phyloP scores from a whole-genome alignment of 2,329 filamentous ascomycete genomes.

The Fusarium ramigenum region DNA sequence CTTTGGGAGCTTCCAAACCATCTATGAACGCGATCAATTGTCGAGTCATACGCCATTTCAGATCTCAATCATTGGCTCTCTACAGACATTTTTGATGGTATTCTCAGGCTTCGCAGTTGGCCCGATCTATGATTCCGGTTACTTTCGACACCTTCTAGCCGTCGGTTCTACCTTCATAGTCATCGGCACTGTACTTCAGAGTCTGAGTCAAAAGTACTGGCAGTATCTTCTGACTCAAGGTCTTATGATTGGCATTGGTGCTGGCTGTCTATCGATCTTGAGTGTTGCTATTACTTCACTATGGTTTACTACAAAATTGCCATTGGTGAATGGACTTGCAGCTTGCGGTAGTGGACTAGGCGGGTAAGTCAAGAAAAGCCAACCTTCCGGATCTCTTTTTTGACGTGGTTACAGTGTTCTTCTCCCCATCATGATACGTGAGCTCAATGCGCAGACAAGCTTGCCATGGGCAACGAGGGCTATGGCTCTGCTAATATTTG shows the following conservation, averaged over 20 bases:
- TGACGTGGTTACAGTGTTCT: too few relatives aligned
- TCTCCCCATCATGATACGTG: constrained; percentile 33
- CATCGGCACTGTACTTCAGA: constrained; percentile 31
- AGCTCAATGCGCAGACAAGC: not conserved
- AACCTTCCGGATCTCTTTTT: too few relatives aligned
- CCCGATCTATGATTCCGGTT: constrained; percentile 34
- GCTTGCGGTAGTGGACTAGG: constrained; percentile 75
- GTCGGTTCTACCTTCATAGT: constrained; percentile 30
- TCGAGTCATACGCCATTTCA: constrained; percentile 19
- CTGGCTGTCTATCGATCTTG: constrained; percentile 81
- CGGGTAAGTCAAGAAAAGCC: constrained; percentile 55
- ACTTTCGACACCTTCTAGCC: constrained; percentile 26
- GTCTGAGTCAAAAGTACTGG: constrained; percentile 64
- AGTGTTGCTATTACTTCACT: constrained; percentile 79
- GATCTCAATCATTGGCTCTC: constrained; percentile 36
- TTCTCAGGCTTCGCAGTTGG: constrained; percentile 37
- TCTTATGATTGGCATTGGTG: constrained; percentile 73
- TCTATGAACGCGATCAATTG: constrained; percentile 32
- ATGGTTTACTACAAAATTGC: constrained; percentile 77
- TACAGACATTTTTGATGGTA: constrained; percentile 38
- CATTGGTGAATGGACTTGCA: constrained; percentile 80
- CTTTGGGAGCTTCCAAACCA: constrained; percentile 40
- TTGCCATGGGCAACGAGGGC: constrained; percentile 23
- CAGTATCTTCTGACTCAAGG: constrained; percentile 83
- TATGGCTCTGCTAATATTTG: constrained; percentile 20